Conservation (phyloP, 2,329 filamentous ascomycete genomes). For the Diaporthe caulivora region DNA sequence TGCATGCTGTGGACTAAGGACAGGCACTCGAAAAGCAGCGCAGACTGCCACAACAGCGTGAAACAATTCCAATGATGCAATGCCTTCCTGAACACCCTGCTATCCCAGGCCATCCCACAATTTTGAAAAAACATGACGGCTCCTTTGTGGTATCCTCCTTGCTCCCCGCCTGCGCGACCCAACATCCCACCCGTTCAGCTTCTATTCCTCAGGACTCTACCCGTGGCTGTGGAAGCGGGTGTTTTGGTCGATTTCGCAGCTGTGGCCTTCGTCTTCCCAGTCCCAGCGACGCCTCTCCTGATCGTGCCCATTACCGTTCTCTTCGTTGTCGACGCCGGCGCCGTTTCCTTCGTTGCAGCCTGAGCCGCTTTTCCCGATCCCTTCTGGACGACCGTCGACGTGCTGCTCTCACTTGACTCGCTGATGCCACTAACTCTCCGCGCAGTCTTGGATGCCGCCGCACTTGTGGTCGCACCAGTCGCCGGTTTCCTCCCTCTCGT, state of each 20-base stretch:
- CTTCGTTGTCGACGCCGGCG: slow-evolving; percentile 55
- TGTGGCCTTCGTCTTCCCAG: slow-evolving; percentile 61
- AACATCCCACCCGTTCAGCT: slow-evolving; percentile 47
- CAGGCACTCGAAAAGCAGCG: slow-evolving; percentile 5
- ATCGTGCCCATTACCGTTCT: slow-evolving; percentile 67
- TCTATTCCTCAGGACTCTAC: slow-evolving; percentile 68
- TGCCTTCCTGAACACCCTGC: slow-evolving; percentile 19
- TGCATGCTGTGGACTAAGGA: slow-evolving; percentile 35
- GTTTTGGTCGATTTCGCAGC: slow-evolving; percentile 53
- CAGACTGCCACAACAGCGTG: slow-evolving; percentile 41
- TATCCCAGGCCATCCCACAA: slow-evolving; percentile 2
- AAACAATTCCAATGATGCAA: slow-evolving; percentile 26
- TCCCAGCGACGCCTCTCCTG: slow-evolving; percentile 63
- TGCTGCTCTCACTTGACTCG: slow-evolving; percentile 74
- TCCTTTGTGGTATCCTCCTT: neutral
- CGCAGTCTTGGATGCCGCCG: slow-evolving; percentile 57
- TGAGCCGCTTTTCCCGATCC: slow-evolving; percentile 49
- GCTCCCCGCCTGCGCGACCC: neutral
- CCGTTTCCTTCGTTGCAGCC: slow-evolving; percentile 52
- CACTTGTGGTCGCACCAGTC: slow-evolving; percentile 49
- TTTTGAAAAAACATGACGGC: neutral
- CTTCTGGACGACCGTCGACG: slow-evolving; percentile 74
- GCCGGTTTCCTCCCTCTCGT: slow-evolving; percentile 41
- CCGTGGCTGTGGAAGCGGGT: slow-evolving; percentile 54
- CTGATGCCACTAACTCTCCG: slow-evolving; percentile 70